These are phyloP conservation scores for Leishmania lainsoni DNA, from an alignment of 208 protist genomes.

Conservation along the genomic window DNA sequence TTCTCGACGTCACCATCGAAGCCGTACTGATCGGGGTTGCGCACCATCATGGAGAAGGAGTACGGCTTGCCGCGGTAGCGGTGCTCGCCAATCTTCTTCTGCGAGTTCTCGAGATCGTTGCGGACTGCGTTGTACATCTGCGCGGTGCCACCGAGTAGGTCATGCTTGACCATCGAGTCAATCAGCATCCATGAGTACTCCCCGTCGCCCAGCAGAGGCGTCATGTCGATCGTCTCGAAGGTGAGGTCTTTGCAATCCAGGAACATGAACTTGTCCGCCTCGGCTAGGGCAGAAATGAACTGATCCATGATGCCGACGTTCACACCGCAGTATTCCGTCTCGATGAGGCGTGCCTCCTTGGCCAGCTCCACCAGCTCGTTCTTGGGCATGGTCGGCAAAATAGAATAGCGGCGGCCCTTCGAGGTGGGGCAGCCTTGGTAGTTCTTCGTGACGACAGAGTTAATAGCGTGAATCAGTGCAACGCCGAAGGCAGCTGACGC, in stretches of 20 bases:
- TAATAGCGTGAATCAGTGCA: conserved; percentile 60
- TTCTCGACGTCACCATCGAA: conserved; percentile 48
- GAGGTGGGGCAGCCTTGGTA: conserved; percentile 26
- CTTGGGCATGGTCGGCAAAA: conserved; percentile 40
- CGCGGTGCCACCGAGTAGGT: conserved; percentile 54
- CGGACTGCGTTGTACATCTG: conserved; percentile 71
- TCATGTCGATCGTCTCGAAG: conserved; percentile 56
- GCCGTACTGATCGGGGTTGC: conserved; percentile 53
- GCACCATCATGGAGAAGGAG: conserved; percentile 69
- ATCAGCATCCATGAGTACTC: conserved; percentile 73
- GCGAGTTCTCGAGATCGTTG: conserved; percentile 61
- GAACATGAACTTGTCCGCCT: conserved; percentile 76
- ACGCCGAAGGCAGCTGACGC: conserved; percentile 84
- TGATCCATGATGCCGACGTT: conserved; percentile 95
- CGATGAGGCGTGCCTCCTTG: conserved; percentile 74
- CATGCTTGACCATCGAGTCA: conserved; percentile 79
- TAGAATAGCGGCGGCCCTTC: conserved; percentile 34
- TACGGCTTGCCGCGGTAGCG: conserved; percentile 53
- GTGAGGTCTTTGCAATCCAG: conserved; percentile 78
- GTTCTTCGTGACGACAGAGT: conserved; percentile 38
- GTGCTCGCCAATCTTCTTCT: conserved; percentile 68
- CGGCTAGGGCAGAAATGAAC: conserved; percentile 78
- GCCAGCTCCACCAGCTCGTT: conserved; percentile 55
- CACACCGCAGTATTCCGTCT: conserved; percentile 81
- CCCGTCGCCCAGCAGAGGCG: conserved; percentile 44